phyloP scores from a whole-genome alignment of 768 basidiomycete species.

The Lentinula sp. region DNA sequence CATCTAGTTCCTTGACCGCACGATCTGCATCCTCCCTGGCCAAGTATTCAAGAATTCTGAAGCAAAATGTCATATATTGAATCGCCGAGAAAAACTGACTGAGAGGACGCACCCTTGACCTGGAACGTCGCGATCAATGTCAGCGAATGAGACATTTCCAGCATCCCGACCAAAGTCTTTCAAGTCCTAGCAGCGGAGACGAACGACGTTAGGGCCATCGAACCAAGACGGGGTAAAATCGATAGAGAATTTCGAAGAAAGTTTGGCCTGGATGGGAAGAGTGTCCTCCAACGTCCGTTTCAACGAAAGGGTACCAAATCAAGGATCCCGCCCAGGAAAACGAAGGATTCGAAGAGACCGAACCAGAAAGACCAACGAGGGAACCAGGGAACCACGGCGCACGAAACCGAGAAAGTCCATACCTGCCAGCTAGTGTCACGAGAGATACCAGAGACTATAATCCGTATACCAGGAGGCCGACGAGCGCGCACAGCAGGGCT shows the following conservation, averaged over 20 bases:
- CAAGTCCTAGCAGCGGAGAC: constrained; percentile 66
- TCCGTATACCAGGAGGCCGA: constrained; percentile 74
- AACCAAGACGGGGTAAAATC: constrained; percentile 15
- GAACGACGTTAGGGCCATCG: constrained; percentile 36
- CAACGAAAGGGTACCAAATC: neutral
- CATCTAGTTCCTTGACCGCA: constrained; percentile 83
- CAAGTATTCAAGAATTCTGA: constrained; percentile 86
- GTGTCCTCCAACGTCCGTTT: neutral
- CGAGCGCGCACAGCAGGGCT: constrained; percentile 55
- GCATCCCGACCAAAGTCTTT: constrained; percentile 97
- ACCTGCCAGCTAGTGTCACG: constrained; percentile 99
- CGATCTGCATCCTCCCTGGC: constrained; percentile 87
- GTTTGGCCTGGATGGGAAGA: neutral
- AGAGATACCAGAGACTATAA: constrained; percentile 85
- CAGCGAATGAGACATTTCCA: constrained; percentile 90
- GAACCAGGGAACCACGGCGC: constrained; percentile 7
- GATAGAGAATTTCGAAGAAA: constrained; percentile 5
- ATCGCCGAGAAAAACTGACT: neutral
- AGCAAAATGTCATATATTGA: constrained; percentile 4
- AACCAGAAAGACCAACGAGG: constrained; percentile 11
- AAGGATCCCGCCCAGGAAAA: constrained; percentile 6
- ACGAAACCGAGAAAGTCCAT: constrained; percentile 34
- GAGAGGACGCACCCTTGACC: constrained; percentile 71
- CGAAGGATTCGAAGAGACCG: constrained; percentile 17
- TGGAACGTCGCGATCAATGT: constrained; percentile 82